phyloP scores from a whole-genome alignment of 306 rosid species.

The Prunus armeniaca region DNA sequence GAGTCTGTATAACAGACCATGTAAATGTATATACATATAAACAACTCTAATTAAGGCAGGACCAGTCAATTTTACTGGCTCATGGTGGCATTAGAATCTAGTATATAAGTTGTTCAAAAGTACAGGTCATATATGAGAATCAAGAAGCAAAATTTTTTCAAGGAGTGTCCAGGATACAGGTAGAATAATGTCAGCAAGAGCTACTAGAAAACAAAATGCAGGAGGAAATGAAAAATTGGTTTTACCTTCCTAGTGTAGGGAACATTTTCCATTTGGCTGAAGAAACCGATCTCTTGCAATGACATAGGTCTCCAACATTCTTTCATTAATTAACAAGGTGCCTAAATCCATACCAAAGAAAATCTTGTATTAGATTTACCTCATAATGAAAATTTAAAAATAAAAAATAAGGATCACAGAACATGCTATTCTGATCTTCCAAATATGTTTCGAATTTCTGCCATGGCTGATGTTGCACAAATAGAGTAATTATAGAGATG shows the following conservation, averaged over 20 bases:
- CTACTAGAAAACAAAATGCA: not conserved
- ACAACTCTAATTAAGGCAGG: no score
- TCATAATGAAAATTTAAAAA: not conserved
- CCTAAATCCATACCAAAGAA: conserved; percentile 43
- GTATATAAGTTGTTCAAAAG: no score
- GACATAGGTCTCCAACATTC: conserved; percentile 96
- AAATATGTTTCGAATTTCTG: not conserved
- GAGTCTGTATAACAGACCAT: no score
- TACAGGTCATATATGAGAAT: no score
- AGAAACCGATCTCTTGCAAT: conserved; percentile 97
- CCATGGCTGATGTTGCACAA: conserved; percentile 6
- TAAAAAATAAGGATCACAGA: not conserved
- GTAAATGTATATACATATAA: no score
- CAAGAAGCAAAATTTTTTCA: conserved; percentile 4
- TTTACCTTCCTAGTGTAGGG: conserved; percentile 85
- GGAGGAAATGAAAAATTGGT: not conserved
- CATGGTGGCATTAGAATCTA: no score
- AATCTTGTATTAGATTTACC: conserved; percentile 1
- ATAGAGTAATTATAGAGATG: not conserved
- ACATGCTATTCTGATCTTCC: not conserved
- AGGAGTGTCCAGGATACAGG: not conserved
- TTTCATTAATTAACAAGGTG: conserved; percentile 82
- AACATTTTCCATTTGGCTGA: conserved; percentile 81
- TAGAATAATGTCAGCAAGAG: not conserved
- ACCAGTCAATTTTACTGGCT: no score